These are phyloP conservation scores for Priceomyces melissophilus DNA, from an alignment of 805 yeast genomes.

Conservation along the genomic window DNA sequence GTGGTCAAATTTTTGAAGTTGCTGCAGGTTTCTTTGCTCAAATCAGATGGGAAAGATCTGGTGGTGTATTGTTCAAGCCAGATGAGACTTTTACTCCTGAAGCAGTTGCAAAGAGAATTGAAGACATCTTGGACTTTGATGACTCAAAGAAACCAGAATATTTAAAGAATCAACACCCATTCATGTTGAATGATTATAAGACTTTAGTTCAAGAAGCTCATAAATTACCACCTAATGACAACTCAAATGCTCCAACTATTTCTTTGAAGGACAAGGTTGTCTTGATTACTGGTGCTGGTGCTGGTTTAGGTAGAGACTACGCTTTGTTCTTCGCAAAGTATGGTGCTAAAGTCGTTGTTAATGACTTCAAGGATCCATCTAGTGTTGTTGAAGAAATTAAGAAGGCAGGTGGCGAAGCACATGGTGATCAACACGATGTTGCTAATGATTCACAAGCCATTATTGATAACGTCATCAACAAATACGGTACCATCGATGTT, in stretches of 20 bases:
- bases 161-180: slow-evolving; percentile 62
- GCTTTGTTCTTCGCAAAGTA: slow-evolving; percentile 80
- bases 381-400: slow-evolving; percentile 72
- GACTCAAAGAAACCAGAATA: slow-evolving; percentile 50
- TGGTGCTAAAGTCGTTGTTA: slow-evolving; percentile 94
- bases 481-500: slow-evolving; percentile 80
- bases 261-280: slow-evolving; percentile 82
- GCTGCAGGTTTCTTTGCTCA: slow-evolving; percentile 94
- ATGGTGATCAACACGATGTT: slow-evolving; percentile 80
- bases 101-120: slow-evolving; percentile 66
- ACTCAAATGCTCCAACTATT: slow-evolving; percentile 38
- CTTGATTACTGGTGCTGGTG: slow-evolving; percentile 91
- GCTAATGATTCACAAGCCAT: slow-evolving; percentile 70
- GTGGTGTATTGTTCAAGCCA: slow-evolving; percentile 81
- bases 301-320: slow-evolving; percentile 90
- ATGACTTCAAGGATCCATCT: slow-evolving; percentile 78
- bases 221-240: slow-evolving; percentile 50
- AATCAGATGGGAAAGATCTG: slow-evolving; percentile 91
- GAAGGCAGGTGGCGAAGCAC: slow-evolving; percentile 73
- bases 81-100: slow-evolving; percentile 79
- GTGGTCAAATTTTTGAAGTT: slow-evolving; percentile 81
- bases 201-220: slow-evolving; percentile 52
- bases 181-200: slow-evolving; percentile 67
- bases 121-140: slow-evolving; percentile 60
- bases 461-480: slow-evolving; percentile 69